Base-by-base conservation (phyloP, 2,329 filamentous ascomycete species). In the Cladobotryum mycophilum region DNA sequence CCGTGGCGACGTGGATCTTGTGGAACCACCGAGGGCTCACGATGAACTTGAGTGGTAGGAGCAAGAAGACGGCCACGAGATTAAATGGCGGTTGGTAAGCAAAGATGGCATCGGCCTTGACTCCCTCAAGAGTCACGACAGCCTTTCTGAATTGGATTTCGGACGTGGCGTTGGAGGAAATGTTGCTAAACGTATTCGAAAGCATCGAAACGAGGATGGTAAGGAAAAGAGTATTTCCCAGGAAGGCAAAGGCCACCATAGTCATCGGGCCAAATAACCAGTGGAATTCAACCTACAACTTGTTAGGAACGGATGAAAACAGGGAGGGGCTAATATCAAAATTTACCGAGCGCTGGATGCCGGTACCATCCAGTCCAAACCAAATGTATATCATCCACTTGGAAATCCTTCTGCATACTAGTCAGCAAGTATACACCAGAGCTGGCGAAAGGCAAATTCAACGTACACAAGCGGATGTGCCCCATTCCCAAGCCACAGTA, bases 351-450 rank as follows among this genome's bases (percentile, higher is more conserved):
- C 74, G 67, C 44, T 81, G 74, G 40, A 85, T 82, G 7, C 81
- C 81, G 3, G 77, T 82, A 6, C 80, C 89, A 59, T 93, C 89
- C 2, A 95, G 79, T 2, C 89, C 89, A 62, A 95, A 93, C 89
- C 89, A 95, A 56, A 95, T 91, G 79, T 87, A 93, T 2, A 93
- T 79, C 88, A 95, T 92, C 89, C 89, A 95, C 67, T 91, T 90
- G 41, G 82, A 82, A 55, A 93, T 90, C 1, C 84, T 88, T 4
- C 75, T 79, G 43, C 12, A 25, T 37, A 2, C 1, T 2, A 2
- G 9, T 53, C 14, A 53, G 51, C n/a, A 42, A 12, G 18, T 15
- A 35, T 11, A 34, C 22, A 22, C 33, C 17, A 20, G 5, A 1
- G 18, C 14, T 8, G 33, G 17, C 8, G 33, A 6, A 13, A 14